A percentile compares a stretch with the other conserved stretches of the same genome.
phyloP scores from a whole-genome alignment of 108 stramenopile species.

The Discostella stelligeroides region DNA sequence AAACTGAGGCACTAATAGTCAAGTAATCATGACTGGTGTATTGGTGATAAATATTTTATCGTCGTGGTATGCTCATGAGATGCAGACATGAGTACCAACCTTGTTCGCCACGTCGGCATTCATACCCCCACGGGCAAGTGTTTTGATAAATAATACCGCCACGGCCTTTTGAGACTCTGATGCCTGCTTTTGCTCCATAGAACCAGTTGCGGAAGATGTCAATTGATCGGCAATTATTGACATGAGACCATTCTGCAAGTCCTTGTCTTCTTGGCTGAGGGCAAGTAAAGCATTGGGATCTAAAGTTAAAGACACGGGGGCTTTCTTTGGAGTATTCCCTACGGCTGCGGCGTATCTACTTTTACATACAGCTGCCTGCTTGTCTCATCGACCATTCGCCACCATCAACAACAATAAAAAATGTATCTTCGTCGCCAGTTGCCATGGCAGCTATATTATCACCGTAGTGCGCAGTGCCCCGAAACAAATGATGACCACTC shows the following conservation, averaged over 20 bases:
- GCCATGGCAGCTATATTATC: too few species aligned
- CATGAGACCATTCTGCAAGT: constrained; percentile 66
- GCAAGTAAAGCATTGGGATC: constrained; percentile 52
- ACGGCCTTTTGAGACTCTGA: constrained; percentile 79
- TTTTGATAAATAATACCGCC: constrained; percentile 74
- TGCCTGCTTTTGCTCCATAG: constrained; percentile 79
- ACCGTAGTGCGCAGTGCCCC: too few species aligned
- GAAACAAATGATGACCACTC: too few species aligned
- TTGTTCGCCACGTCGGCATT: constrained; percentile 59
- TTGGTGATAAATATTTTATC: too few species aligned
- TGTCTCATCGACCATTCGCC: too few species aligned
- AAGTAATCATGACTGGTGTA: too few species aligned
- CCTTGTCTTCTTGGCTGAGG: constrained; percentile 55
- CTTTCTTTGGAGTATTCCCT: constrained; percentile 39
- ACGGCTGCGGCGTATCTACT: constrained; percentile 59
- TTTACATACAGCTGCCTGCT: too few species aligned
- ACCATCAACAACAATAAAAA: too few species aligned
- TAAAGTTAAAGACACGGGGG: constrained; percentile 70
- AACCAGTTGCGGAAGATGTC: constrained; percentile 27
- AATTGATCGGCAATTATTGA: constrained; percentile 56
- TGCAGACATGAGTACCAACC: too few species aligned
- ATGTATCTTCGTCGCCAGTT: too few species aligned
- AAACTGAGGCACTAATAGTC: too few species aligned
- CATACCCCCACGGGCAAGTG: constrained; percentile 68
- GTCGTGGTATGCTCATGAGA: too few species aligned